Base-by-base conservation (phyloP, 805 yeast species). In the Metschnikowia vanudenii region DNA sequence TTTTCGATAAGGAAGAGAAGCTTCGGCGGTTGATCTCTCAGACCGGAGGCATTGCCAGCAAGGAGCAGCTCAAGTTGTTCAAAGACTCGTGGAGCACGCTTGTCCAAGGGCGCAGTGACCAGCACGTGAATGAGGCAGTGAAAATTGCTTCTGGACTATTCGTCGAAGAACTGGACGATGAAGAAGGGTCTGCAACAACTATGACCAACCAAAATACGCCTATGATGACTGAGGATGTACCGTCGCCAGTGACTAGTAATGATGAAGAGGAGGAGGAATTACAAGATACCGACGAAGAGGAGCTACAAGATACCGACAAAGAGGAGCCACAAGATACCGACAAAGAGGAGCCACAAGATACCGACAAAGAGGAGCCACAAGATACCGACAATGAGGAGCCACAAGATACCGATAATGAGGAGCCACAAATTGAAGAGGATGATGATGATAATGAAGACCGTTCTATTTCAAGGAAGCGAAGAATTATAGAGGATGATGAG, bases 1-100 rank as follows among this genome's bases (percentile, higher is more conserved):
- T 84, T 57, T 84, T 78, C 58, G 81, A 64, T 36, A 72, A 79
- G 47, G 91, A 85, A 55, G 69, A 70, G 45, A 62, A 67, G 46
- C 65, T 81, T 37, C 77, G 83, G 38, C 61, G 59, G 28, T 52
- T 72, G 50, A 56, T 72, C 32, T 53, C 49, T 8, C 58, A 57
- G 39, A 57, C 65, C 6, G 77, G 77, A 6, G 75, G 75, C 11
- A 65, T 72, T 29, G 63, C 69, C 14, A 65, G 64, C 49, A 53
- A 53, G 26, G 54, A 47, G 17, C 56, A 50, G 17, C 48, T 56
- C 22, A 37, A 41, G 8, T 18, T 37, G 31, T 56, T 56, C 41
- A 51, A 43, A 26, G 49, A 47, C 30, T 50, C 58, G 13, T 56
- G 60, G 60, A 37, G 24, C 18, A 39, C 52, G 6, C 40, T 56